Conservation (phyloP, 331 rosid genomes). For the Acacia concinna region DNA sequence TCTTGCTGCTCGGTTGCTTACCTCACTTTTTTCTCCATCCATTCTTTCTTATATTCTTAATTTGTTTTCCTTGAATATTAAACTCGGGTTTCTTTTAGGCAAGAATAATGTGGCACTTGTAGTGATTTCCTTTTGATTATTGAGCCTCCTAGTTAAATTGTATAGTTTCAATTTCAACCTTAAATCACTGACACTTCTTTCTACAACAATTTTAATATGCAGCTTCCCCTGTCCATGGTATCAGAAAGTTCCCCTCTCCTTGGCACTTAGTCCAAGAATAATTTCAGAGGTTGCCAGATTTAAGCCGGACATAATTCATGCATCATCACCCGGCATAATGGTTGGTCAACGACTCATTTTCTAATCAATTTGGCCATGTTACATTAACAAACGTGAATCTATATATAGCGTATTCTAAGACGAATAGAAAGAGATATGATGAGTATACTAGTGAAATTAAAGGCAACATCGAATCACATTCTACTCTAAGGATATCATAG, state of each 20-base stretch:
- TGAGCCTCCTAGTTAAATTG: neutral
- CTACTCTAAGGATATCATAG: neutral
- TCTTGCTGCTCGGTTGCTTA: neutral
- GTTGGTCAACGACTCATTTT: slow-evolving; percentile 22
- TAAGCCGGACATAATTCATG: slow-evolving; percentile 81
- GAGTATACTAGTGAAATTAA: neutral
- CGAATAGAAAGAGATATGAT: neutral
- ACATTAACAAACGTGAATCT: neutral
- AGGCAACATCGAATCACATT: neutral
- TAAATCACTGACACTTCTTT: neutral
- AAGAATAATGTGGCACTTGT: neutral
- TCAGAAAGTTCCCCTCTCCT: slow-evolving; percentile 78
- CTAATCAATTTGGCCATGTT: neutral
- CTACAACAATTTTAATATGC: slow-evolving; percentile 15
- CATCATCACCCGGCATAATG: slow-evolving; percentile 82
- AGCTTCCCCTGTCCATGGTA: slow-evolving; percentile 76
- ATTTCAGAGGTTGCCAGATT: slow-evolving; percentile 73
- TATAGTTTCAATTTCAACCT: neutral
- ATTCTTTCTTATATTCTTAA: neutral
- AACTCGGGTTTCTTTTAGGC: neutral
- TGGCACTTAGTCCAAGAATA: slow-evolving; percentile 82
- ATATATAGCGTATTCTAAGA: neutral
- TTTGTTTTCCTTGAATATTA: neutral
- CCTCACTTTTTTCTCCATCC: neutral
- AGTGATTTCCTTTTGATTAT: neutral